These are phyloP conservation scores for Andrographis paniculata DNA, from an alignment of 305 asterid genomes.

Conservation along the genomic window DNA sequence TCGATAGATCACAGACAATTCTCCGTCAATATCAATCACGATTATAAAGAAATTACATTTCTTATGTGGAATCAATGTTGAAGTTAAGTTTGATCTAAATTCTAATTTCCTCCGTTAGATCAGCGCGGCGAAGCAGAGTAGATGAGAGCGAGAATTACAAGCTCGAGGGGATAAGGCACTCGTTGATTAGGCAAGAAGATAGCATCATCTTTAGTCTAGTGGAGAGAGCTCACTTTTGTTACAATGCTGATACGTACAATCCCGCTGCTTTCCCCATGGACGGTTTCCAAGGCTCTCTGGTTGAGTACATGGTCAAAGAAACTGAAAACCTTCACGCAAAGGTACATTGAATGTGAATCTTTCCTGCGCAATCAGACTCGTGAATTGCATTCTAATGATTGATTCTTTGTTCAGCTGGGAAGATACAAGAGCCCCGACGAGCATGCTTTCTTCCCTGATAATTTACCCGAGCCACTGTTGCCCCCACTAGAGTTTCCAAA, in stretches of 20 bases:
- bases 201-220: conserved; percentile 73
- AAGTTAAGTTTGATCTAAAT: neutral
- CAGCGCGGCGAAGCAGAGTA: conserved; percentile 35
- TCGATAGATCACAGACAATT: no score
- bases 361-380: neutral
- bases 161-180: conserved; percentile 63
- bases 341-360: conserved; percentile 22
- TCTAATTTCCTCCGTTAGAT: conserved; percentile 26
- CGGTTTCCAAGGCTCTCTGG: conserved; percentile 63
- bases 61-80: neutral
- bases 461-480: conserved; percentile 53
- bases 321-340: conserved; percentile 76
- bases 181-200: conserved; percentile 76
- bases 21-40: no score
- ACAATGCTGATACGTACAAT: conserved; percentile 52
- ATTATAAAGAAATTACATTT: no score
- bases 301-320: conserved; percentile 65
- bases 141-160: conserved; percentile 64
- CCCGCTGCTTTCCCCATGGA: conserved; percentile 47
- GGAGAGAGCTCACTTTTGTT: conserved; percentile 73
- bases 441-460: conserved; percentile 71
- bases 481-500: conserved; percentile 74
- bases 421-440: conserved; percentile 75
- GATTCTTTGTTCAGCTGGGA: conserved; percentile 44
- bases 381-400: neutral